Conservation (phyloP, 1,284 basidiomycete species). For the Butyriboletus appendiculatus region DNA sequence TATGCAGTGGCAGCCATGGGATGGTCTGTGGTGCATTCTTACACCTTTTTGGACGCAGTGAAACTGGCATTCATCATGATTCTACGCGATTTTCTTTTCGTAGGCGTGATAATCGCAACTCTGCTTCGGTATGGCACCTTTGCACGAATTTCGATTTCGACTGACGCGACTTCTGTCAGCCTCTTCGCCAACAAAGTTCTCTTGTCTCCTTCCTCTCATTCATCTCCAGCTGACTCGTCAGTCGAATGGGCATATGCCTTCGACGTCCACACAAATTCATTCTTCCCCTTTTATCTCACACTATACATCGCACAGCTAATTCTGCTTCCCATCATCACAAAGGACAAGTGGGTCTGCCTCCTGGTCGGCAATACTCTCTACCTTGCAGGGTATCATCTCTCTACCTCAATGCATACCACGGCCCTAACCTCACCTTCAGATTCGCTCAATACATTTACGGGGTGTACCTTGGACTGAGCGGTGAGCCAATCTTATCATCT, state of each 20-base stretch:
- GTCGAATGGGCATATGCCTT: conserved; percentile 95
- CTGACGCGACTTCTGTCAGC: conserved; percentile 40
- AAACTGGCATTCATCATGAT: conserved; percentile 79
- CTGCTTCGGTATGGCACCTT: conserved; percentile 64
- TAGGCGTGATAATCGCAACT: conserved; percentile 74
- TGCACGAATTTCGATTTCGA: background rate
- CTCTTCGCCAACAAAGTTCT: conserved; percentile 72
- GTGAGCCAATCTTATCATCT: conserved; percentile 39
- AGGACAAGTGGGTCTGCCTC: conserved; percentile 88
- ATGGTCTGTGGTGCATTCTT: conserved; percentile 86
- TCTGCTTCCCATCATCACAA: conserved; percentile 78
- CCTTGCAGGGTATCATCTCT: conserved; percentile 66
- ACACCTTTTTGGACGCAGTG: conserved; percentile 55
- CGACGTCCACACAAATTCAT: conserved; percentile 93
- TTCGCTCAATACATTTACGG: conserved; percentile 90
- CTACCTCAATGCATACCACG: background rate
- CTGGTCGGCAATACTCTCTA: conserved; percentile 94
- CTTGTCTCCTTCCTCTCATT: conserved; percentile 72
- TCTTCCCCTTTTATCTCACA: conserved; percentile 90
- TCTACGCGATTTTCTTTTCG: conserved; percentile 81
- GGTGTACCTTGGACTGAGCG: conserved; percentile 85
- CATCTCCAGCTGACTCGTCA: conserved; percentile 66
- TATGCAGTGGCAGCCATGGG: conserved; percentile 69
- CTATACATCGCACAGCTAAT: conserved; percentile 87
- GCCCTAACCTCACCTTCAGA: conserved; percentile 38